phyloP scores from a whole-genome alignment of 1,284 basidiomycete species.

The Boletellus deceptivus region DNA sequence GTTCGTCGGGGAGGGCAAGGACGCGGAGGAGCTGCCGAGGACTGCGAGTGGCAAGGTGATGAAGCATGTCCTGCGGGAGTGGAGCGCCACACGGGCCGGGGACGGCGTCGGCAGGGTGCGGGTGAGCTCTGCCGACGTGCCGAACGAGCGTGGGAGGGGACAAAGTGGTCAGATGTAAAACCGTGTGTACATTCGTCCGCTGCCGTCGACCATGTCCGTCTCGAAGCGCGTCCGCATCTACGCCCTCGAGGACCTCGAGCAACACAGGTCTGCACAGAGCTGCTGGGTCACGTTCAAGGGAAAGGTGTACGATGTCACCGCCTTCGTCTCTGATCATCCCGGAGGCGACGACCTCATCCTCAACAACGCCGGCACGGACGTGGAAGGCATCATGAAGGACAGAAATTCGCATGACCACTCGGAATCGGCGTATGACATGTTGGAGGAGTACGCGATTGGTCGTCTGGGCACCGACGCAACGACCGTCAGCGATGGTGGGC shows the following conservation, averaged over 20 bases:
- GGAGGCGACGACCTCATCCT: constrained; percentile 85
- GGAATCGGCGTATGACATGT: constrained; percentile 87
- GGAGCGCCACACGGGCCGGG: constrained; percentile 30
- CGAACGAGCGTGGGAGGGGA: constrained; percentile 19
- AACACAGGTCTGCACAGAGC: constrained; percentile 53
- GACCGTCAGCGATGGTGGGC: constrained; percentile 76
- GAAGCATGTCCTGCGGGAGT: constrained; percentile 66
- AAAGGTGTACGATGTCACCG: constrained; percentile 80
- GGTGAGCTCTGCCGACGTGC: constrained; percentile 4
- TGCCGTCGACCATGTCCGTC: constrained; percentile 38
- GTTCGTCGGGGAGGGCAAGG: constrained; percentile 70
- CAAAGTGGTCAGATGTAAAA: constrained; percentile 16
- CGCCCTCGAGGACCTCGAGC: constrained; percentile 66
- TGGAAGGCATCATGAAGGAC: constrained; percentile 83
- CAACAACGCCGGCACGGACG: constrained; percentile 80
- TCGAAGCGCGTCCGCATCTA: constrained; percentile 70
- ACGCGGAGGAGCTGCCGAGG: constrained; percentile 67
- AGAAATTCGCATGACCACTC: constrained; percentile 90
- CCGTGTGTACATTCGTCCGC: neutral
- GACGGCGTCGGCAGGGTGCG: constrained; percentile 10
- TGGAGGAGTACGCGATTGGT: constrained; percentile 86
- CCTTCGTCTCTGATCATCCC: constrained; percentile 77
- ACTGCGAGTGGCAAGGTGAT: constrained; percentile 87
- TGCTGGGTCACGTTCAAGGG: constrained; percentile 76
- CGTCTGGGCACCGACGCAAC: constrained; percentile 74